Conservation (phyloP, 306 rosid genomes). For the Bauhinia variegata region DNA sequence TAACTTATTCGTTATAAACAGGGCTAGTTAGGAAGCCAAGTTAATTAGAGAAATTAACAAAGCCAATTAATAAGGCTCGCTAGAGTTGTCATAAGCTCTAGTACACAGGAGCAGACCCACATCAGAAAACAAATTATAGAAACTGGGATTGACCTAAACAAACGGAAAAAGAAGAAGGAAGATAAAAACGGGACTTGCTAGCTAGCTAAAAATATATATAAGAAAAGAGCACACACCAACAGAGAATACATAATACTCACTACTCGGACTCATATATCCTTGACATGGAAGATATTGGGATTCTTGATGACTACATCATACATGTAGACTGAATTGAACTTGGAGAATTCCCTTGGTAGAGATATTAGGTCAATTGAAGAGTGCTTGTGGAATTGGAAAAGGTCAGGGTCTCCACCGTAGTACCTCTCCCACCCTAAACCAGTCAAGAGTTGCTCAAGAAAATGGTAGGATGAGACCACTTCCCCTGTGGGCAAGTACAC, state of each 20-base stretch:
- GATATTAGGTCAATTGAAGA: constrained; percentile 88
- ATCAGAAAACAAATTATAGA: background rate
- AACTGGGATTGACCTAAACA: too few relatives aligned
- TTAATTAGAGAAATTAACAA: background rate
- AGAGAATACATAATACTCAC: too few relatives aligned
- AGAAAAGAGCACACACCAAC: too few relatives aligned
- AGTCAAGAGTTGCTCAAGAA: constrained; percentile 63
- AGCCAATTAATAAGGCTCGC: background rate
- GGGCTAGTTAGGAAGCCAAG: background rate
- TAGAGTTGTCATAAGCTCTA: too few relatives aligned
- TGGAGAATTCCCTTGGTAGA: constrained; percentile 77
- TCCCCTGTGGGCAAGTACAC: constrained; percentile 73
- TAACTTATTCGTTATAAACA: background rate
- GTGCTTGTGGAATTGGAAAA: constrained; percentile 84
- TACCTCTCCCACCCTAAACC: constrained; percentile 97
- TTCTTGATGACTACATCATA: constrained; percentile 85
- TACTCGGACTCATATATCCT: constrained; percentile 49
- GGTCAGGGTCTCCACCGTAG: constrained; percentile 77
- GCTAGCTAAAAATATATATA: too few relatives aligned
- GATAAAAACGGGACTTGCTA: too few relatives aligned
- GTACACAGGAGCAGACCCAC: background rate
- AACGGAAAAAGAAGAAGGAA: background rate
- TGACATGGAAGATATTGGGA: constrained; percentile 85
- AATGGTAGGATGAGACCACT: constrained; percentile 62
- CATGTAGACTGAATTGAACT: constrained; percentile 87